phyloP scores from a whole-genome alignment of 2,329 filamentous ascomycete genomes.

The Colletotrichum sansevieriae region DNA sequence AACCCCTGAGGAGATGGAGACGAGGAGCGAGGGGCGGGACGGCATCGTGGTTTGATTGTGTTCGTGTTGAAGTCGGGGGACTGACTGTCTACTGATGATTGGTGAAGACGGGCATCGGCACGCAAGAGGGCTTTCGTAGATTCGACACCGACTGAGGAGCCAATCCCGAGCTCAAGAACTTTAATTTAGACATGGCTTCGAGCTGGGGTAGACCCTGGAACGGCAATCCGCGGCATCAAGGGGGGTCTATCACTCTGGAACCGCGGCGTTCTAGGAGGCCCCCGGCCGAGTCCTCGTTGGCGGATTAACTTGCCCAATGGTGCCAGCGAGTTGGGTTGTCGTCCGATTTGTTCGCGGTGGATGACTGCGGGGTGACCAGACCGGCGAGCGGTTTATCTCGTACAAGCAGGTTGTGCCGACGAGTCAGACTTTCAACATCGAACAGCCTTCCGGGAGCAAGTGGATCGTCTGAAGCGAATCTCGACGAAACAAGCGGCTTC shows the following conservation, averaged over 20 bases:
- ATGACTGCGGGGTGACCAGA: not conserved
- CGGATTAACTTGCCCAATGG: conserved; percentile 29
- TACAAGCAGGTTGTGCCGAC: not conserved
- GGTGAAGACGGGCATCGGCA: conserved; percentile 24
- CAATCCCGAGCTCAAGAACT: conserved; percentile 25
- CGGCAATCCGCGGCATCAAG: conserved; percentile 5
- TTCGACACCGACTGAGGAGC: conserved; percentile 21
- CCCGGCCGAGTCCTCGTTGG: conserved; percentile 18
- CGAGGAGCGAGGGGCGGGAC: not conserved
- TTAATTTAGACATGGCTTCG: not conserved
- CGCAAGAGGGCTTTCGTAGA: conserved; percentile 17
- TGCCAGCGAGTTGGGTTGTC: not conserved
- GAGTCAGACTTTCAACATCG: conserved; percentile 20
- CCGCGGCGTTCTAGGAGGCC: not conserved
- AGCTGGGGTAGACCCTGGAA: conserved; percentile 3
- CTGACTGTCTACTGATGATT: conserved; percentile 9
- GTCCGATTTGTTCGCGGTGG: not conserved
- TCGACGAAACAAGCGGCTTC: conserved; percentile 1
- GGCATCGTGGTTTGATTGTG: not conserved
- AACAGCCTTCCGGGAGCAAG: not conserved
- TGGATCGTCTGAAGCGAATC: conserved; percentile 19
- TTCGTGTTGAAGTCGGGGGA: not conserved
- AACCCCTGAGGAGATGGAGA: not conserved
- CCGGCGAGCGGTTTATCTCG: not conserved
- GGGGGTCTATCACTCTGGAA: conserved; percentile 14